Evolutionary conservation across 225 moss, liverwort and hornwort genomes (phyloP).

Genomic region (Sphagnum contortum): DNA sequence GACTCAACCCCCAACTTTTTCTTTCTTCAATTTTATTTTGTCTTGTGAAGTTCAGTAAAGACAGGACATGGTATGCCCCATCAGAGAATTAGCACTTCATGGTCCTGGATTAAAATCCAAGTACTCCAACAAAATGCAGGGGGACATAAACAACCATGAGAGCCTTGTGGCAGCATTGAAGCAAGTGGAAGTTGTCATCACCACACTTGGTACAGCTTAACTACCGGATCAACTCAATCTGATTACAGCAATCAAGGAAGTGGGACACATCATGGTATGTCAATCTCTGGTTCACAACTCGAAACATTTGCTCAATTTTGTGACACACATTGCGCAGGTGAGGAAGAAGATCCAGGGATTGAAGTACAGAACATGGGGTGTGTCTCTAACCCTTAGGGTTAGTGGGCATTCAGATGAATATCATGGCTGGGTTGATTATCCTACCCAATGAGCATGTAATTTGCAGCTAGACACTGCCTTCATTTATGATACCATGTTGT

Average conservation of each 20-base stretch:
- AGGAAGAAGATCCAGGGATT: not conserved
- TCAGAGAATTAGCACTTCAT: not conserved
- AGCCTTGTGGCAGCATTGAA: constrained; percentile 31
- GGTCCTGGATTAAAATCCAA: no score
- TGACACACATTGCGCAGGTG: not conserved
- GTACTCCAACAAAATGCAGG: constrained; percentile 12
- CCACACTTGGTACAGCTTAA: constrained; percentile 16
- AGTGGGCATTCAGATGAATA: no score
- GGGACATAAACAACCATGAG: constrained; percentile 23
- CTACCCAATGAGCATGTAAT: not conserved
- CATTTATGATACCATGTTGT: not conserved
- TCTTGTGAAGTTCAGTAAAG: not conserved
- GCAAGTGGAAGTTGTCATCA: constrained; percentile 43
- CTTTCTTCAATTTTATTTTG: not conserved
- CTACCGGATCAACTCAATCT: constrained; percentile 28
- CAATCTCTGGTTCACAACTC: not conserved
- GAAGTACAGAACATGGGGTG: not conserved
- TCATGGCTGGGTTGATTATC: no score
- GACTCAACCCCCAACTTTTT: not conserved
- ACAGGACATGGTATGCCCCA: not conserved
- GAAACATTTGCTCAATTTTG: not conserved
- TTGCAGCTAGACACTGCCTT: not conserved
- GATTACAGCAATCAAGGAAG: constrained; percentile 33
- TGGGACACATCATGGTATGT: constrained; percentile 21
- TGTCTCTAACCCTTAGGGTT: no score